Percentiles rank a stretch among this genome's conserved stretches.
Evolutionary conservation across 1,139 yeast genomes (phyloP).

Genomic region (Scheffersomyces parashehatae): DNA sequence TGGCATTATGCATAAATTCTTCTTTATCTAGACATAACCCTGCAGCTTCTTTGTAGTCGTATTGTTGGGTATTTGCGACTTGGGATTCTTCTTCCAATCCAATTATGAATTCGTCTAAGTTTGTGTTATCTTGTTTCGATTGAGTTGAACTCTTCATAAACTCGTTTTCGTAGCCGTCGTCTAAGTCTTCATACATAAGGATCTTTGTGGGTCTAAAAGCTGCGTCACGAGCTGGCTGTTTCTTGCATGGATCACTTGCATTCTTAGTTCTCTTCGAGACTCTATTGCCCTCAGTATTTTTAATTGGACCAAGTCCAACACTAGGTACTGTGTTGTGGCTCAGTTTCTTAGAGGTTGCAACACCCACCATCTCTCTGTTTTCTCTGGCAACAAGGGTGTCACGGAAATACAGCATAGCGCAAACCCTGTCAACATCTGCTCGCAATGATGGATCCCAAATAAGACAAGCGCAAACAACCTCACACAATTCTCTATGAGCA

Average conservation of each 20-base stretch:
- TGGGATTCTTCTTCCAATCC: conserved; percentile 2
- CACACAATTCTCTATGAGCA: conserved; percentile 34
- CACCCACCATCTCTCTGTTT: conserved; percentile 10
- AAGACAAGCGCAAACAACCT: conserved; percentile 57
- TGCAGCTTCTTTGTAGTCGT: background rate
- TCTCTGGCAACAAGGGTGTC: conserved; percentile 24
- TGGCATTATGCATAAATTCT: background rate
- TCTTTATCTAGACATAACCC: background rate
- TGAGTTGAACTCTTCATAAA: conserved; percentile 14
- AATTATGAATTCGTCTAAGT: background rate
- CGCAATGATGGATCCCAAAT: conserved; percentile 66
- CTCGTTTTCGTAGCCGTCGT: conserved; percentile 28
- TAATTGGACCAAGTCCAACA: background rate
- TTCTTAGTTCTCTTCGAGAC: background rate
- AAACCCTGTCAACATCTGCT: conserved; percentile 45
- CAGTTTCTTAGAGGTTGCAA: conserved; percentile 6
- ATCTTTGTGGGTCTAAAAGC: background rate
- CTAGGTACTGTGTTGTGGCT: conserved; percentile 1
- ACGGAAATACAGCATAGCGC: conserved; percentile 54
- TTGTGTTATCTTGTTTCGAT: background rate
- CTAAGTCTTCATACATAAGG: conserved; percentile 20
- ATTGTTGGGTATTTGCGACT: background rate
- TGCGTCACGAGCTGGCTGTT: background rate
- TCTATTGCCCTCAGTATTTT: background rate
- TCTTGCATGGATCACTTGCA: background rate